Evolutionary conservation across 257 asterid species (phyloP), one percentile per base, ranked within the genome.

Genomic region (Jaltomata sinuosa): DNA sequence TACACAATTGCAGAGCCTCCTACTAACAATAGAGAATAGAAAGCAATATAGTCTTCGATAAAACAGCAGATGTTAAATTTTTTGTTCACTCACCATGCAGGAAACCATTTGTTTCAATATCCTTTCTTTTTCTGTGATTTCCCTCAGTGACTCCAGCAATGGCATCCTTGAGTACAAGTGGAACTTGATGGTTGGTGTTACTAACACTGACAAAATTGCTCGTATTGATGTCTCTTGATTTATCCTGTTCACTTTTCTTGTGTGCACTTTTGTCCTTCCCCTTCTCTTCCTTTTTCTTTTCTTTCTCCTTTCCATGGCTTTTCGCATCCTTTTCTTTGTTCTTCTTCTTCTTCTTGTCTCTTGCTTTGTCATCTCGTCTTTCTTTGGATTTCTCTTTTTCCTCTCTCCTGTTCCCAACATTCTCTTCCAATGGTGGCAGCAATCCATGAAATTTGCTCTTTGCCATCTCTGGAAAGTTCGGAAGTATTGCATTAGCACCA

Each of bases 41-140:
- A 29, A 83, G 61, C 38, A 76, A 74, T 74, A 72, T 38, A 47
- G 80, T 76, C 11, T 76, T 76, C 16, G 1, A 76, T 74, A 81
- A 82, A 79, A 79, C 40, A 83, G 84, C 42, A 77, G 82, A 34
- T 29, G 82, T 34, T 49, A 49, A 67, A 16, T 47, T 29, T 27
- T 49, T 77, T 45, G 16, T 47, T 77, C 45, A 89, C 97, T 93
- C 94, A 94, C 97, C 97, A 79, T 87, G 94, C 71, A 87, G 80
- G 80, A 93, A 90, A 87, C 98, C 97, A 89, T 94, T 92, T 22
- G 88, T 57, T 85, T 32, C 71, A 82, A 82, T 59, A 54, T 90
- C 94, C 85, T 91, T 91, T 77, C 94, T 87, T 87, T 94, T 94
- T 91, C 88, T 85, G 88, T 82, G 81, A 84, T 84, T 89, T 83